Evolutionary conservation across 2,329 filamentous ascomycete genomes (phyloP), one percentile per base, ranked within the genome.

Genomic region (Capronia coronata): DNA sequence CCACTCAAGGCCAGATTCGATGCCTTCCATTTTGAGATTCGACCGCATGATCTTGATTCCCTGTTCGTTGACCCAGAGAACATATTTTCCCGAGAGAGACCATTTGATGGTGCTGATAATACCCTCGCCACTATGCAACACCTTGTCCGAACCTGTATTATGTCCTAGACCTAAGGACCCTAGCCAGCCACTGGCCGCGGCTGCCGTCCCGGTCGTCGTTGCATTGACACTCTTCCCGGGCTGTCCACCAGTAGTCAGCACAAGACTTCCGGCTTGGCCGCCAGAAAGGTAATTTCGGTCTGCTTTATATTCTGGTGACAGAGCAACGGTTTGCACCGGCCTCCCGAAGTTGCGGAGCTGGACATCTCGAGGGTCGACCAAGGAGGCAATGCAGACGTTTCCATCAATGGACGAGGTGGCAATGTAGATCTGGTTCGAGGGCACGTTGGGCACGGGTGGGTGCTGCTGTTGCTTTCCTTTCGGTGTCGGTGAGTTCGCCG

Each of bases 31-130:
- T 59, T 90, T 81, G 16, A 94, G 64, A 64, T 93, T 87, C 3
- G 88, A 88, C 30, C 93, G 81, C 90, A 97, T 97, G 53, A 98
- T 93, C 66, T 96, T 96, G 65, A 97, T 94, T 2, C 93, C 93
- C 62, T 94, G 85, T 67, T 98, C 93, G 62, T 97, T 98, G 34
- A 94, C 77, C 93, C 93, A 98, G 0, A 83, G 87, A 1, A 96
- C 86, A 63, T 90, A 97, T 68, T 86, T 93, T 1, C 93, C 91
- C 0, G 88, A 91, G 34, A 91, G 66, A 0, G 91, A 97, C 89
- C 91, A 98, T 66, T 94, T 91, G 63, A 98, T 93, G 2, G 83
- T 86, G 64, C 82, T 91, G 56, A 98, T 93, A 1, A 82, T 80
- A 2, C 93, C 93, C 70, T 98, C 94, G 2, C 93, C 93, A 6